These are phyloP conservation scores for Tylopilus orsonianus DNA, from an alignment of 1,284 basidiomycete species.

Conservation along the genomic window DNA sequence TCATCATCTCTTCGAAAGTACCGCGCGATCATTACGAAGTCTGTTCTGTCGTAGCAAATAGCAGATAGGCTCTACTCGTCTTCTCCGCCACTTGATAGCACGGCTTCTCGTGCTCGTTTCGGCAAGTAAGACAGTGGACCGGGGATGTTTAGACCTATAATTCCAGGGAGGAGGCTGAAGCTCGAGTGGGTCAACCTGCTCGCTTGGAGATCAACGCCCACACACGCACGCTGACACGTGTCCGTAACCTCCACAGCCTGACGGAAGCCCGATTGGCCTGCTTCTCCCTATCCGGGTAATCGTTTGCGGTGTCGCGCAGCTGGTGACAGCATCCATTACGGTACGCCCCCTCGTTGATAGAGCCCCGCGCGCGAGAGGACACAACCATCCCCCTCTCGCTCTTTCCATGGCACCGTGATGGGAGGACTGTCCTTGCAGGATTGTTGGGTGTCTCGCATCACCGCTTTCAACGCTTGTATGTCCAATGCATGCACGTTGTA, in stretches of 20 bases:
- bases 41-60: no score
- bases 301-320: not conserved
- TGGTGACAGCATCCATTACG: constrained; percentile 2
- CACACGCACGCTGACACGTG: not conserved
- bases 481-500: not conserved
- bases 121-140: no score
- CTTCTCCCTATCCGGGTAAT: constrained; percentile 1
- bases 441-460: constrained; percentile 10
- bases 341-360: not conserved
- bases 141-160: not conserved
- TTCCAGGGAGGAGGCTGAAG: no score
- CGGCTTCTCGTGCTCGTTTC: no score
- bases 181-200: not conserved
- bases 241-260: not conserved
- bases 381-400: not conserved
- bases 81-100: not conserved
- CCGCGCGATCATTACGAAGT: not conserved
- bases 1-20: not conserved
- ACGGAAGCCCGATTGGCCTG: not conserved
- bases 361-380: not conserved
- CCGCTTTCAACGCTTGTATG: constrained; percentile 14
- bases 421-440: constrained; percentile 2
- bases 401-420: constrained; percentile 6
- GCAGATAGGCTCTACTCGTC: not conserved
- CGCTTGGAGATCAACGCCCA: not conserved